Base-by-base conservation (phyloP, 2,329 filamentous ascomycete species). In the Phoma sp. region DNA sequence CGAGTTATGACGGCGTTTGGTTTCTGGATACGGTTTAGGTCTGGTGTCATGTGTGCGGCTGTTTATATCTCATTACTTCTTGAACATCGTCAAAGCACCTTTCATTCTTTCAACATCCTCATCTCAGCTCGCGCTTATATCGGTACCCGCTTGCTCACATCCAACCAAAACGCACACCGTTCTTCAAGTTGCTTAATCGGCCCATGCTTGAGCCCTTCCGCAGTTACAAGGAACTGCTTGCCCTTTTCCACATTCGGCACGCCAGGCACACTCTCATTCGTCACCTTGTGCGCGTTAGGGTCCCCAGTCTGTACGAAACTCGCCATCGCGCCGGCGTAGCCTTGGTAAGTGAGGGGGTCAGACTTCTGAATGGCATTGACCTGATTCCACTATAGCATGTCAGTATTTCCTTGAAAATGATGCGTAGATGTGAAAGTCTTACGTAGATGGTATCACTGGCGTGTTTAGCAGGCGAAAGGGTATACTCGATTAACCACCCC, bases 281-380 rank as follows among this genome's bases (percentile, higher is more conserved):
- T 85, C 29, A 86, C 56, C 53, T 86, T 87, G 52, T 83, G 76
- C 11, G 76, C 71, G 61, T 87, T 86, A 0, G 85, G 83, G 66
- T 86, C 78, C 0, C 83, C 83, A 0, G 82, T 84, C 66, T 83
- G 78, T 53, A 87, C 81, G 68, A 87, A 87, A 20, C 81, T 84
- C 0, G 82, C 84, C 63, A 87, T 81, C 0, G 84, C 84, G 4
- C 86, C 85, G 1, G 80, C 69, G 56, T 81, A 87, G 10, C 82
- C 84, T 15, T 81, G 57, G 56, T 87, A 88, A 5, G 82, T 82
- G 1, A 82, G 57, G 0, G 80, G 76, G 55, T 87, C 78, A 0
- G 78, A 74, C 50, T 79, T 65, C 54, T 87, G 85, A 2, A 83
- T 69, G 0, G 76, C 48, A 53, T 83, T 83, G 61, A 86, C 67